Evolutionary conservation across 345 rosid species (phyloP).

Genomic region (Gossypium turneri): DNA sequence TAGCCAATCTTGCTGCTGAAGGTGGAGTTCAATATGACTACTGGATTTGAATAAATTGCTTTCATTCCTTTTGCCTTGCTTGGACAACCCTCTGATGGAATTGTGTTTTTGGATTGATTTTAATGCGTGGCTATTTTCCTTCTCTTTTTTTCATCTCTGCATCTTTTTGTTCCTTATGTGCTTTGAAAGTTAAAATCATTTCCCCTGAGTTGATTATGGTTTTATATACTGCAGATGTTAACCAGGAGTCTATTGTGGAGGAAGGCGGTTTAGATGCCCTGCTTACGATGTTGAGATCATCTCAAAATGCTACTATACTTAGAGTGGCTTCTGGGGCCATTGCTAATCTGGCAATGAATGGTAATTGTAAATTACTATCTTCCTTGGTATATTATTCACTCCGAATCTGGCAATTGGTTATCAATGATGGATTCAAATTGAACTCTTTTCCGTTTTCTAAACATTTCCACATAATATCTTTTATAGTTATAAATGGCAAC

Average conservation of each 20-base stretch:
- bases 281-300: constrained; percentile 59
- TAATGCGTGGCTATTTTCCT: no score
- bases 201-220: neutral
- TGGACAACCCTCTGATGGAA: neutral
- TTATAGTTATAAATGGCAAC: neutral
- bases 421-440: neutral
- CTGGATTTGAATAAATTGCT: neutral
- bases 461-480: neutral
- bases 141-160: no score
- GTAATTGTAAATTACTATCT: constrained; percentile 32
- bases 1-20: constrained; percentile 98
- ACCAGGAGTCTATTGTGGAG: constrained; percentile 86
- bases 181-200: neutral
- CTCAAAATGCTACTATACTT: constrained; percentile 67
- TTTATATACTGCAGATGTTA: constrained; percentile 45
- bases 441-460: constrained; percentile 2
- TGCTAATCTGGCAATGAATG: constrained; percentile 95
- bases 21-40: constrained; percentile 38
- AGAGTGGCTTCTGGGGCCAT: constrained; percentile 96
- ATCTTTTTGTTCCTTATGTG: constrained; percentile 1
- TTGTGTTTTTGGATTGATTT: neutral
- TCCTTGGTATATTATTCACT: constrained; percentile 15
- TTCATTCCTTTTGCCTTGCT: neutral
- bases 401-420: neutral
- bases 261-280: constrained; percentile 91